Evolutionary conservation across 1,284 basidiomycete species (phyloP).

Genomic region (Malassezia sp.): DNA sequence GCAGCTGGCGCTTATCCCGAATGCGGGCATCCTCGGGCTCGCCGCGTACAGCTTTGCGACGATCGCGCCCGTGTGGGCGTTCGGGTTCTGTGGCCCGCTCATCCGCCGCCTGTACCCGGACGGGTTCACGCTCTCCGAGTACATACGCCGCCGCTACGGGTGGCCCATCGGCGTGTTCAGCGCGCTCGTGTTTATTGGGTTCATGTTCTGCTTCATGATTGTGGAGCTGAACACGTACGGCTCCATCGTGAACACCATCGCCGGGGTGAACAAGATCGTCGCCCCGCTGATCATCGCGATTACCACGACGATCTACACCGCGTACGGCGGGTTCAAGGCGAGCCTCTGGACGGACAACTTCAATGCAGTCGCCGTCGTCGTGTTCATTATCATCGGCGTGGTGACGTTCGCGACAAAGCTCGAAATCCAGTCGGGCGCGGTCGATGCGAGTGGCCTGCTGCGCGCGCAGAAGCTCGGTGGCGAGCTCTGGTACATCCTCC

Average conservation of each 20-base stretch:
- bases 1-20: constrained; percentile 44
- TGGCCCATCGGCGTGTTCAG: constrained; percentile 42
- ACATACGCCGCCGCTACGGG: constrained; percentile 41
- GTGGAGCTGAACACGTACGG: constrained; percentile 46
- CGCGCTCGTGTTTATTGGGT: constrained; percentile 39
- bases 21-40: constrained; percentile 40
- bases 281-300: constrained; percentile 42
- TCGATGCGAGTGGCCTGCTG: constrained; percentile 33
- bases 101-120: constrained; percentile 42
- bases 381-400: constrained; percentile 39
- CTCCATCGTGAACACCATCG: constrained; percentile 28
- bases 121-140: constrained; percentile 45
- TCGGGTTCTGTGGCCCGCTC: constrained; percentile 42
- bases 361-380: constrained; percentile 40
- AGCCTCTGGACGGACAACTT: constrained; percentile 47
- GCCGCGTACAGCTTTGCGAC: constrained; percentile 41
- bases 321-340: constrained; percentile 46
- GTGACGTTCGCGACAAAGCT: constrained; percentile 39
- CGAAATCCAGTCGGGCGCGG: constrained; percentile 27
- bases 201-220: constrained; percentile 47
- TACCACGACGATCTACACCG: constrained; percentile 44
- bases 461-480: constrained; percentile 37
- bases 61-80: constrained; percentile 39
- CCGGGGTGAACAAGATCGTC: constrained; percentile 32
- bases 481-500: constrained; percentile 44